phyloP scores from a whole-genome alignment of 352 stramenopile genomes.

The Phytophthora cryptogea region DNA sequence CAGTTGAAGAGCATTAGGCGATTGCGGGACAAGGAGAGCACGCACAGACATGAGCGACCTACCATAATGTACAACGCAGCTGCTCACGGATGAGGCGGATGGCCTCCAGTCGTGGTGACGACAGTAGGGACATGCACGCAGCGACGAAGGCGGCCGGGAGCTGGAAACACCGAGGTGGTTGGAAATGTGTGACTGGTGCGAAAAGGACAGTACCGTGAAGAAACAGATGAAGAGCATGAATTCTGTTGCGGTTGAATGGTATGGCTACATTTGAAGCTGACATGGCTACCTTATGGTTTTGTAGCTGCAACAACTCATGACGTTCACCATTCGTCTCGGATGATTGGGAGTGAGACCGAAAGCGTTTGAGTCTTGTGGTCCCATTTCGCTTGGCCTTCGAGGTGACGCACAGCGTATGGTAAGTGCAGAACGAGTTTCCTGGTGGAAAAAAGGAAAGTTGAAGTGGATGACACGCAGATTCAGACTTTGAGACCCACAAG shows the following conservation, averaged over 20 bases:
- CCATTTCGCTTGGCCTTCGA: slow-evolving; percentile 79
- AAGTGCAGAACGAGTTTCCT: slow-evolving; percentile 76
- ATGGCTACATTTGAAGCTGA: slow-evolving; percentile 6
- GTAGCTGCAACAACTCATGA: background rate
- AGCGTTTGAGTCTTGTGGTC: slow-evolving; percentile 53
- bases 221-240: slow-evolving; percentile 12
- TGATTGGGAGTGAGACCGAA: slow-evolving; percentile 70
- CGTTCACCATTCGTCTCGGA: slow-evolving; percentile 72
- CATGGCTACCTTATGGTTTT: slow-evolving; percentile 7
- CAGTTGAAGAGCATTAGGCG: slow-evolving; percentile 10
- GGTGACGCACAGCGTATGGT: slow-evolving; percentile 72
- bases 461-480: background rate
- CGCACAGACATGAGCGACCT: slow-evolving; percentile 5
- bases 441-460: slow-evolving; percentile 2
- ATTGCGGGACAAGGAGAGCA: background rate
- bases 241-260: background rate
- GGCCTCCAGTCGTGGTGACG: slow-evolving; percentile 50
- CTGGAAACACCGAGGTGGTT: background rate
- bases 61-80: slow-evolving; percentile 82
- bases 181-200: slow-evolving; percentile 21
- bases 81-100: slow-evolving; percentile 83
- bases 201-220: slow-evolving; percentile 6
- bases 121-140: slow-evolving; percentile 61
- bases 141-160: background rate
- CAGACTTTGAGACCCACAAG: no score